Conservation (phyloP, 805 yeast species). For the Barnettozyma californica region DNA sequence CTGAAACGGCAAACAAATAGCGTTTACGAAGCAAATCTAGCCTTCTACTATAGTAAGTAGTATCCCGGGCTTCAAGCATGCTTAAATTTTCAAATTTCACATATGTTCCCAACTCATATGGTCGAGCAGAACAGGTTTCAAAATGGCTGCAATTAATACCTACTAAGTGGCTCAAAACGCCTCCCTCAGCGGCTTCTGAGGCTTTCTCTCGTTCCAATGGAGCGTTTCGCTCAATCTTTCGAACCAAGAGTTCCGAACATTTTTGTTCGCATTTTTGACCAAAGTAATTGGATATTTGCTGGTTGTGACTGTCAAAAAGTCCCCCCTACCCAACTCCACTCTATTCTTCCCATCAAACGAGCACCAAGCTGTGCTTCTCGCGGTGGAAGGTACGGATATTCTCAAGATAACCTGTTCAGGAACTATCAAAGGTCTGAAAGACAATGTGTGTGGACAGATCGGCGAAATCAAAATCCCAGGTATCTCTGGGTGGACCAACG, state of each 20-base stretch:
- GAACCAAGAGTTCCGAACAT: slow-evolving; percentile 25
- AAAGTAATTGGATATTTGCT: slow-evolving; percentile 30
- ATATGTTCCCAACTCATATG: too few species aligned
- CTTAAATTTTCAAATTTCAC: not conserved
- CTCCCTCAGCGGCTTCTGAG: slow-evolving; percentile 24
- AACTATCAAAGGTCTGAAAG: slow-evolving; percentile 47
- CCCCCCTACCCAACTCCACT: slow-evolving; percentile 28
- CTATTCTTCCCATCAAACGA: slow-evolving; percentile 32
- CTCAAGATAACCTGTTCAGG: slow-evolving; percentile 35
- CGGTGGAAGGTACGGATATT: slow-evolving; percentile 30
- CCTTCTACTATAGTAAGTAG: not conserved
- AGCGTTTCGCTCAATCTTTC: slow-evolving; percentile 29
- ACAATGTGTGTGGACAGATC: slow-evolving; percentile 47
- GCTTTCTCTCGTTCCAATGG: slow-evolving; percentile 32
- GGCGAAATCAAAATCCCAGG: slow-evolving; percentile 54
- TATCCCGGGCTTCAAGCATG: too few species aligned
- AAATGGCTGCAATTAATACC: not conserved
- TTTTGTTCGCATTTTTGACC: slow-evolving; percentile 12
- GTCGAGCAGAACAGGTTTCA: too few species aligned
- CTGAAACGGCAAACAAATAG: not conserved
- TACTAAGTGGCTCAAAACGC: not conserved
- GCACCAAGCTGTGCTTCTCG: slow-evolving; percentile 32
- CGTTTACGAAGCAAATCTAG: not conserved
- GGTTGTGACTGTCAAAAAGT: slow-evolving; percentile 30
- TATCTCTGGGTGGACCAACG: slow-evolving; percentile 49